A percentile compares a stretch with the other conserved stretches of the same genome.
These are phyloP conservation scores for Xylaria cubensis DNA, from an alignment of 495 filamentous ascomycete genomes.

Conservation along the genomic window DNA sequence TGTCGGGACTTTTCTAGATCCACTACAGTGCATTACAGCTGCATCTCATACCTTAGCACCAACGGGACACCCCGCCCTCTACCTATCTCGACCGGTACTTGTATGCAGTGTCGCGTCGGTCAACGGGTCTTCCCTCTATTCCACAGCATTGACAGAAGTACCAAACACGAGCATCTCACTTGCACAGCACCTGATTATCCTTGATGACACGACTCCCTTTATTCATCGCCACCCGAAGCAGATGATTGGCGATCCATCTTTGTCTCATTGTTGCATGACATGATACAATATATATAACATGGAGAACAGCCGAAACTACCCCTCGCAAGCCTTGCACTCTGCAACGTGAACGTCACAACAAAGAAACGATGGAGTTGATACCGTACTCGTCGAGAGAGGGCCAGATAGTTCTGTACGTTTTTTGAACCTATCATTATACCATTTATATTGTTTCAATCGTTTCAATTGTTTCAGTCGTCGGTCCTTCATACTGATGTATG, in stretches of 20 bases:
- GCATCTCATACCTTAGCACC: not conserved
- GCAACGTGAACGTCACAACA: slow-evolving; percentile 17
- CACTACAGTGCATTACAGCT: not conserved
- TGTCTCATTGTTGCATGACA: not conserved
- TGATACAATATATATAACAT: slow-evolving; percentile 24
- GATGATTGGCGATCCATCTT: slow-evolving; percentile 8
- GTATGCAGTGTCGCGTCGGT: slow-evolving; percentile 13
- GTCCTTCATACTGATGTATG: not conserved
- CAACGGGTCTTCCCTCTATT: not conserved
- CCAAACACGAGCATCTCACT: not conserved
- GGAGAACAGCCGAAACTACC: slow-evolving; percentile 15
- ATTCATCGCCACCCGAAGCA: not conserved
- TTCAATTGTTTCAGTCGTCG: not conserved
- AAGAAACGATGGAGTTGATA: slow-evolving; percentile 63
- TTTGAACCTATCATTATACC: not conserved
- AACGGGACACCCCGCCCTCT: not conserved
- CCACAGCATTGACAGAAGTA: slow-evolving; percentile 11
- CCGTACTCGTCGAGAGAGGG: slow-evolving; percentile 67
- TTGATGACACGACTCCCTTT: not conserved
- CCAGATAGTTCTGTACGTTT: slow-evolving; percentile 68
- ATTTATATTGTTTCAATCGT: too few relatives aligned
- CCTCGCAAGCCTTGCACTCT: slow-evolving; percentile 23
- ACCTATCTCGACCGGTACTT: not conserved
- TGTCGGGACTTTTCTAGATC: not conserved
- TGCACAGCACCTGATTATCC: not conserved